Evolutionary conservation across 306 rosid species (phyloP).

Genomic region (Dryas alaskensis): DNA sequence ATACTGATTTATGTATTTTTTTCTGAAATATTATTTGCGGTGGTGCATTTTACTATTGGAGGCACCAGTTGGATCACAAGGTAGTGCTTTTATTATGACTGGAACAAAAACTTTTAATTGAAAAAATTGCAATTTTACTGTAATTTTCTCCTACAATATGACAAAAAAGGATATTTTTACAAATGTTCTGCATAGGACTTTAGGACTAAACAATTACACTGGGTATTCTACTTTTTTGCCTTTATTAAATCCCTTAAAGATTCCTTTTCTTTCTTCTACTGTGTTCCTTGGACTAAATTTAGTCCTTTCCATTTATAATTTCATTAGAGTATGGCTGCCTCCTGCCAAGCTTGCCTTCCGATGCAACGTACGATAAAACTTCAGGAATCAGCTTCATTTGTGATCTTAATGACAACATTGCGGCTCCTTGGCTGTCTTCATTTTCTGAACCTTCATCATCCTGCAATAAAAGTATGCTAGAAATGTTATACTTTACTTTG

Average conservation of each 20-base stretch:
- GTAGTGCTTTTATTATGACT: conserved; percentile 23
- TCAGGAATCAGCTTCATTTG: conserved; percentile 65
- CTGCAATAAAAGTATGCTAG: conserved; percentile 55
- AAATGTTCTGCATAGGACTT: neutral
- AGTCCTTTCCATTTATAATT: conserved; percentile 16
- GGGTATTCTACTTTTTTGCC: too few relatives aligned
- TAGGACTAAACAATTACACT: neutral
- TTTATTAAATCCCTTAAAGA: neutral
- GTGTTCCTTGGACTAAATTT: conserved; percentile 12
- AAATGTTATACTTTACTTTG: conserved; percentile 11
- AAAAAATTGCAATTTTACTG: neutral
- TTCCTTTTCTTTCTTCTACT: neutral
- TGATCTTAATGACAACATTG: conserved; percentile 68
- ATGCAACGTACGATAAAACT: conserved; percentile 48
- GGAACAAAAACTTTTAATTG: neutral
- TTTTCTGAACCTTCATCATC: conserved; percentile 37
- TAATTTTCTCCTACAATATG: neutral
- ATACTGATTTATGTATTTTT: conserved; percentile 27
- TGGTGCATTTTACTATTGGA: conserved; percentile 30
- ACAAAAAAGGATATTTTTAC: neutral
- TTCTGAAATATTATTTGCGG: conserved; percentile 20
- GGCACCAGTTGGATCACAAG: conserved; percentile 55
- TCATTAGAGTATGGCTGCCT: conserved; percentile 61
- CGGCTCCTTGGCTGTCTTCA: conserved; percentile 67
- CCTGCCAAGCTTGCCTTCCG: conserved; percentile 62